Evolutionary conservation across 139 green algal species (phyloP), one percentile per base, ranked within the genome.

Genomic region (Chlamydomonas urium): DNA sequence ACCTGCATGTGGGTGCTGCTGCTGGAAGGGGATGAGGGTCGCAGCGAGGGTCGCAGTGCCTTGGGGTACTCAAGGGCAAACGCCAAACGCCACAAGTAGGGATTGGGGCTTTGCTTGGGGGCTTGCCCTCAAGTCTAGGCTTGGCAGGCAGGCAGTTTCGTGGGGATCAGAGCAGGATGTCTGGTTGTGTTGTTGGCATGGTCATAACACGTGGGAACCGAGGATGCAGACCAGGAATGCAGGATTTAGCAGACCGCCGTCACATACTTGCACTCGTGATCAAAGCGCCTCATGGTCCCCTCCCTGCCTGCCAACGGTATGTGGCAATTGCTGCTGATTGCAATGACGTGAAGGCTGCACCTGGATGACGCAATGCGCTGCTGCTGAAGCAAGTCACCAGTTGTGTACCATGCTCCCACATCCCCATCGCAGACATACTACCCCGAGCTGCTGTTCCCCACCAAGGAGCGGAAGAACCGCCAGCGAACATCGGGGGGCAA

Each of bases 391-490:
- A n/a, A n/a, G n/a, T n/a, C n/a, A n/a, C 24, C 24, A 4, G 28
- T n/a, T 17, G 6, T 17, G 31, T 24, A 14, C 58, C 58, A 45
- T 66, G 28, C 58, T 6, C 53, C 19, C 4, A 31, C 19, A 34
- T 61, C 21, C n/a, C 38, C 53, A 26, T 2, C 38, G 45, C 71
- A 82, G 76, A 75, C 59, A 0, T 60, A 82, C 58, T 73, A 82
- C 38, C 77, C 77, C 0, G 77, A 79, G 38, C 38, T 83, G 19
- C 67, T 83, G 5, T 83, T 69, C 45, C 77, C 77, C 38, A 76
- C 48, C 8, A 79, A 79, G 72, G 77, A 78, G 61, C 47, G 77
- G 19, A 76, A 68, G 66, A 31, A 74, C 47, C 57, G 67, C 19
- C 59, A 48, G 10, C 10, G 29, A 5, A 63, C 6, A 14, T 14